Conservation (phyloP, 2,329 filamentous ascomycete species). For the Fragosphaeria purpurea region DNA sequence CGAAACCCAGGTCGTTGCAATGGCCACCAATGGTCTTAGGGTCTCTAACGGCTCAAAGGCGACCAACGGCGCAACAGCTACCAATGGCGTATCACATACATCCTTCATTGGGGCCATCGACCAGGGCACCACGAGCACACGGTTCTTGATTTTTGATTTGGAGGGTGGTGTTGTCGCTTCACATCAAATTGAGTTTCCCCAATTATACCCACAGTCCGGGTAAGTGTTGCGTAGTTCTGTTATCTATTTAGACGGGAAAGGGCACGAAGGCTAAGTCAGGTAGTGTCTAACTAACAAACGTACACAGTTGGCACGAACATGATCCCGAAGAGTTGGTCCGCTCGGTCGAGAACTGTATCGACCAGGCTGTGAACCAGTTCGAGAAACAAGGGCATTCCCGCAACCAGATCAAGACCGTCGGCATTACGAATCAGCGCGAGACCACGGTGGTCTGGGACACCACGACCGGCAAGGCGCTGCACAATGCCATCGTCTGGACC, state of each 20-base stretch:
- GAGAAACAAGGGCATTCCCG: constrained; percentile 54
- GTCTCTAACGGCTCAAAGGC: too few relatives aligned
- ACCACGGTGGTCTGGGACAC: constrained; percentile 80
- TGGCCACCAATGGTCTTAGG: too few relatives aligned
- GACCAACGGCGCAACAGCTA: constrained; percentile 9
- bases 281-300: background rate
- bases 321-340: constrained; percentile 67
- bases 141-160: constrained; percentile 83
- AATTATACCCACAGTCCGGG: constrained; percentile 78
- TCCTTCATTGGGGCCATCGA: constrained; percentile 81
- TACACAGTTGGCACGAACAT: constrained; percentile 77
- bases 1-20: too few relatives aligned
- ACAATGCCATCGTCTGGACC: constrained; percentile 84
- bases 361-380: constrained; percentile 64
- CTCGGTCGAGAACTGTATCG: constrained; percentile 72
- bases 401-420: constrained; percentile 63
- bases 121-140: constrained; percentile 79
- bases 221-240: constrained; percentile 33
- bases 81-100: constrained; percentile 25
- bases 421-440: constrained; percentile 86
- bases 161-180: constrained; percentile 66
- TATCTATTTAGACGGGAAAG: too few relatives aligned
- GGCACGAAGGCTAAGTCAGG: background rate
- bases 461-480: constrained; percentile 66
- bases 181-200: constrained; percentile 79